Base-by-base conservation (phyloP, 2,329 filamentous ascomycete genomes). In the Xylaria sp. region DNA sequence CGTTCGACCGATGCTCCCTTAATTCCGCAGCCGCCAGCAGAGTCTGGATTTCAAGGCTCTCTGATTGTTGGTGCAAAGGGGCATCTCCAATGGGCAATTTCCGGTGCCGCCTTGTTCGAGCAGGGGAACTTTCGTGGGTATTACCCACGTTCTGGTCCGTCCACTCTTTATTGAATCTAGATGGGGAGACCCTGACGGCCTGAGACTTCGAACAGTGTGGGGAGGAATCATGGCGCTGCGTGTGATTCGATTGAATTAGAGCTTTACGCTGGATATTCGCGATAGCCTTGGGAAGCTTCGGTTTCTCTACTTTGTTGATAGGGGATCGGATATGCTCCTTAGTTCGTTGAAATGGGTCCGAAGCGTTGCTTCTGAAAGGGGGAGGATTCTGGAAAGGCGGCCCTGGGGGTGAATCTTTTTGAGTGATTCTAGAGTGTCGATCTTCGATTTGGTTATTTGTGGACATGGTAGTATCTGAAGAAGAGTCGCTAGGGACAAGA, bases 221-320 rank as follows among this genome's bases (percentile, higher is more conserved):
- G 3, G 46, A 17, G 5, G 23, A 37, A 35, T 7, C n/a, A 3
- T 3, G 6, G 19, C 10, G 23, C 37, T 52, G 31, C 11, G 19
- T 60, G 11, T 25, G 46, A 35, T 41, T 48, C 1, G 65, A 61
- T 43, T 65, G 65, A 27, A 63, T 63, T 4, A 61, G 60, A 33
- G 65, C 65, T 52, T 61, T 65, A 10, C 60, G 62, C 33, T 65
- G 60, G 5, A 67, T 67, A 46, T 65, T 51, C 7, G 41, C 43
- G 49, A 54, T 17, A 25, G 43, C 54, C 49, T 58, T 62, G 4
- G 51, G 31, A 19, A 53, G 49, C n/a, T 59, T 64, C 15, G 35
- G 27, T 11, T 15, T 37, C 9, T 54, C 53, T 17, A 29, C 21
- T 29, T 31, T 47, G 9, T 27, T n/a, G 1, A 10, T 9, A 11